A percentile compares a stretch with the other conserved stretches of the same genome.
Conservation (phyloP, 2,329 filamentous ascomycete species). For the Fusarium equiseti region DNA sequence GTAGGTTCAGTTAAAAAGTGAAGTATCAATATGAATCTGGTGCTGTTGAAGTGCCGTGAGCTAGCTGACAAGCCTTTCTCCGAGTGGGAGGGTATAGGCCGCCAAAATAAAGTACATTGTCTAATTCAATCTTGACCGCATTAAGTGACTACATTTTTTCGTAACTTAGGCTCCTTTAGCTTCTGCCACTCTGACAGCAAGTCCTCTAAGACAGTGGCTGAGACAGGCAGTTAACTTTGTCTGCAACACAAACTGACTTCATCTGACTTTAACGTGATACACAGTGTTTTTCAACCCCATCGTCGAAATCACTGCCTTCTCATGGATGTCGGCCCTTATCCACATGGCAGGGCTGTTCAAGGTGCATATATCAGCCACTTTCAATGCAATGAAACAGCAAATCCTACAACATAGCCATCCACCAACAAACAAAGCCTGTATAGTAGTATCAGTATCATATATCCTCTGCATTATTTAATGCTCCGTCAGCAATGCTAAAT, state of each 20-base stretch:
- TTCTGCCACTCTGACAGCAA: background rate
- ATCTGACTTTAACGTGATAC: background rate
- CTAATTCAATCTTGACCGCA: background rate
- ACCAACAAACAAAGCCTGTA: background rate
- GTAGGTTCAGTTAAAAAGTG: background rate
- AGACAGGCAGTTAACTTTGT: background rate
- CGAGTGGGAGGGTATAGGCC: too few relatives aligned
- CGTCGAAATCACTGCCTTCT: background rate
- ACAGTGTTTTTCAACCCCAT: background rate
- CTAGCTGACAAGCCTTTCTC: background rate
- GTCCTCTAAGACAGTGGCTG: background rate
- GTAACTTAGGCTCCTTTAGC: too few relatives aligned
- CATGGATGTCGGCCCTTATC: background rate
- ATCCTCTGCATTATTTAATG: background rate
- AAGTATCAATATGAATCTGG: background rate
- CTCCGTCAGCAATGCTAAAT: background rate
- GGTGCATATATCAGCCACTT: background rate
- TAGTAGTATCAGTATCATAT: background rate
- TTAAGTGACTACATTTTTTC: background rate
- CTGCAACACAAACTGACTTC: background rate
- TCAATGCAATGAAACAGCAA: slow-evolving; percentile 2
- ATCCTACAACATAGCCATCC: background rate
- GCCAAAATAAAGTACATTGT: background rate
- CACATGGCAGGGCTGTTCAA: background rate
- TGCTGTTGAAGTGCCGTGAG: background rate